Base-by-base conservation (phyloP, 805 yeast species). In the Tetrapisispora nanseiensis region DNA sequence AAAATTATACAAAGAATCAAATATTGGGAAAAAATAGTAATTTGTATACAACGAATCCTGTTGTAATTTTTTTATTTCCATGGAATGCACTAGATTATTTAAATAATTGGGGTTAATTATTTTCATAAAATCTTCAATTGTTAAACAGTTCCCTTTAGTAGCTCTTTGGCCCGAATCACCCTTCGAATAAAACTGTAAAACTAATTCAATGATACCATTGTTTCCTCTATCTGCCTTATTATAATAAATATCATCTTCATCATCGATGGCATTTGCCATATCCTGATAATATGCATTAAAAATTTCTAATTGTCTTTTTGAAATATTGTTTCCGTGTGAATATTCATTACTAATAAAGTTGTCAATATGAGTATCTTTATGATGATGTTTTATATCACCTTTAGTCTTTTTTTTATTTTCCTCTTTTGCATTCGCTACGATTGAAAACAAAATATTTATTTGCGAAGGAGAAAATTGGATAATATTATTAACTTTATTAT, bases 1-100 rank as follows among this genome's bases (percentile, higher is more conserved):
- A 63, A 90, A 90, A 45, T 94, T 86, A 65, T 89, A 86, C 43
- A 81, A 72, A 8, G 95, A 85, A 57, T 85, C 94, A 48, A 90
- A 86, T 39, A 90, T 79, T 51, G 83, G 75, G 70, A 67, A 72
- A 39, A 73, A 66, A 42, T 60, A 66, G 43, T 60, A 66, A 41
- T 64, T 66, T 16, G 65, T 56, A 42, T 59, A 57, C 16, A 52
- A 51, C 7, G 60, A 60, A 18, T 55, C 52, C 30, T 49, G 49
- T 44, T 51, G 54, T n/a, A 52, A 50, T 23, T 50, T 52, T 19
- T 51, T 45, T 10, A 62, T 31, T 41, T 61, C 65, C 49, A 56
- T 47, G 39, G 53, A 49, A 41, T 62, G 65, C 11, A 60, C 60
- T 6, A 59, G 38, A 48, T 62, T 65, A 41, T 62, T 62, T 31